Conservation (phyloP, 2,329 filamentous ascomycete species). For the Ophiostoma sp. region DNA sequence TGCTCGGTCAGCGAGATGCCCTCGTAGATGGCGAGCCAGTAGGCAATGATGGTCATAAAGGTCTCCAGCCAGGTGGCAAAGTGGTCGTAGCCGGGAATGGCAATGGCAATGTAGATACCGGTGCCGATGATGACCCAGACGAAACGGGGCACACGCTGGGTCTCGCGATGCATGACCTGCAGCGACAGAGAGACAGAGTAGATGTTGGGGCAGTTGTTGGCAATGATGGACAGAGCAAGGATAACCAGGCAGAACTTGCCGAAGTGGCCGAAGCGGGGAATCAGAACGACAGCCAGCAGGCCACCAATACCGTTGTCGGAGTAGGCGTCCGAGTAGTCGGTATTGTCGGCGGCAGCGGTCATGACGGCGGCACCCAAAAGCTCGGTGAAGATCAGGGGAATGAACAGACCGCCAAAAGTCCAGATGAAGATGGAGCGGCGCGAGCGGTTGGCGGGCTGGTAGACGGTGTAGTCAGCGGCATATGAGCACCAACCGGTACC, state of each 20-base stretch:
- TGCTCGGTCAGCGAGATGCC: constrained; percentile 36
- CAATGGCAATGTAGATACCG: constrained; percentile 54
- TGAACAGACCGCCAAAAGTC: constrained; percentile 63
- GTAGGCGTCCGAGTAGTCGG: constrained; percentile 46
- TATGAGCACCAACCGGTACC: constrained; percentile 63
- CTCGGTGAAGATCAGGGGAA: constrained; percentile 68
- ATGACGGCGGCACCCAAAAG: constrained; percentile 66
- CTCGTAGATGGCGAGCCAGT: constrained; percentile 44
- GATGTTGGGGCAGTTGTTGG: constrained; percentile 41
- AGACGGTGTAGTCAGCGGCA: constrained; percentile 53
- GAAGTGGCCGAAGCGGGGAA: constrained; percentile 41
- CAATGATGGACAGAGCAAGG: constrained; percentile 43
- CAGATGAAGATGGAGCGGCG: constrained; percentile 61
- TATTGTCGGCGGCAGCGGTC: constrained; percentile 55
- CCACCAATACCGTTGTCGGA: constrained; percentile 41
- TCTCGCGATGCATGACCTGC: constrained; percentile 52
- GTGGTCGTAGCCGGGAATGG: constrained; percentile 41
- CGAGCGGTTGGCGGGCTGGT: constrained; percentile 44
- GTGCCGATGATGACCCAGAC: constrained; percentile 55
- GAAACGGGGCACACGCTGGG: constrained; percentile 50
- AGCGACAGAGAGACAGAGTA: constrained; percentile 38
- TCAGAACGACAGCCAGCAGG: constrained; percentile 44
- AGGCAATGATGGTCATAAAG: constrained; percentile 38
- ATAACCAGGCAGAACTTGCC: constrained; percentile 45
- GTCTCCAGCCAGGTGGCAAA: constrained; percentile 37